Base-by-base conservation (phyloP, 2,329 filamentous ascomycete genomes). In the Ophioceras dolichostomum region DNA sequence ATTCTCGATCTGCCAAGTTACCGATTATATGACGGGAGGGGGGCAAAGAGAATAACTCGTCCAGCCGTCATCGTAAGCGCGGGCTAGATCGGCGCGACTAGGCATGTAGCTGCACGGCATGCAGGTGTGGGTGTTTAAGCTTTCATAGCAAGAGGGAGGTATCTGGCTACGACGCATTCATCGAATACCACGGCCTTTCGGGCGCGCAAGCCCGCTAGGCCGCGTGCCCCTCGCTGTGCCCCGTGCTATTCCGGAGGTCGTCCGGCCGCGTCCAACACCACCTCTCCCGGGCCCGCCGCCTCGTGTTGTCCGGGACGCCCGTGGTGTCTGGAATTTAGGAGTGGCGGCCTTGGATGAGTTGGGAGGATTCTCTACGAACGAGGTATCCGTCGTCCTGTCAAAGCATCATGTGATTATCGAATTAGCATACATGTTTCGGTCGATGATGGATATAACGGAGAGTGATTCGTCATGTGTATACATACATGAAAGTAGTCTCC, bases 301-400 rank as follows among this genome's bases (percentile, higher is more conserved):
- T 18, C 27, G 20, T 12, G 22, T 12, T 12, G 22, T 26, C 22
- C 67, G 67, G 8, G 70, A 70, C 41, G 65, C 61, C 33, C 58
- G 62, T 6, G 67, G 55, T 6, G 59, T 62, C 20, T 59, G 54
- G 44, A 64, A 65, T 32, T 20, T 70, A 7, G 62, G 55, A 5
- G 61, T 60, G 19, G 67, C 29, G 5, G 36, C 55, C 47, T 65
- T 75, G 18, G 67, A 66, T 12, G 70, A 61, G n/a, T 63, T 61
- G 2, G 70, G 59, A 7, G 87, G 88, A 49, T 94, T 84, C 24
- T 94, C 86, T 39, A 94, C 76, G 52, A 94, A 95, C 2, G 84
- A 85, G 5, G 82, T 93, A 53, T 94, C 87, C 10, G 85, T 94
- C 18, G 88, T 94, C 70, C 83, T 89, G 47, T 4, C n/a, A n/a